Evolutionary conservation across 2,329 filamentous ascomycete species (phyloP).

Genomic region (Arthrobotrys musiformis): DNA sequence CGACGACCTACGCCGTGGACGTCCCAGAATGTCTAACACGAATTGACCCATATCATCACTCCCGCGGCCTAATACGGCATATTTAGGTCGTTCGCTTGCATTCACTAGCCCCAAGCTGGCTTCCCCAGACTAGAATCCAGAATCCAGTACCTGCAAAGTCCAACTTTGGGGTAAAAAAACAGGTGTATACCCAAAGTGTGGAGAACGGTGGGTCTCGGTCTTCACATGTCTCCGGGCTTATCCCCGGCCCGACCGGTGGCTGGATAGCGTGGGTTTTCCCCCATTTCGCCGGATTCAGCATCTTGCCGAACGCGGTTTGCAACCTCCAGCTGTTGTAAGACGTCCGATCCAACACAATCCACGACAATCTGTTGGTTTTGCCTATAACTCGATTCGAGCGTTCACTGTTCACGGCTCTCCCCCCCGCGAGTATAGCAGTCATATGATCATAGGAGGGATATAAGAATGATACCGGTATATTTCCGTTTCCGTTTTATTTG

Average conservation of each 20-base stretch:
- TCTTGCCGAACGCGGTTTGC: slow-evolving; percentile 26
- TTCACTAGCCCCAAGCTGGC: background rate
- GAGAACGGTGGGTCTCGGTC: background rate
- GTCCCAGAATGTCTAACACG: too few species aligned
- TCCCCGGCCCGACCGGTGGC: background rate
- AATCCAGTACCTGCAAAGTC: too few species aligned
- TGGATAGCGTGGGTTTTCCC: background rate
- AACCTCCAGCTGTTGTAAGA: background rate
- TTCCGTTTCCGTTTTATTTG: background rate
- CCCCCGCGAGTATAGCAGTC: too few species aligned
- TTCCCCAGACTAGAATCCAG: too few species aligned
- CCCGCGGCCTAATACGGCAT: slow-evolving; percentile 41
- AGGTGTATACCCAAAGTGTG: too few species aligned
- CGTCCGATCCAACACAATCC: background rate
- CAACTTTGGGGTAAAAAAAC: background rate
- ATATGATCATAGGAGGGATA: background rate
- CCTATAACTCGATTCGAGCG: too few species aligned
- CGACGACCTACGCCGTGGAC: too few species aligned
- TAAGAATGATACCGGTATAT: too few species aligned
- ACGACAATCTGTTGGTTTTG: background rate
- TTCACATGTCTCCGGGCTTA: background rate
- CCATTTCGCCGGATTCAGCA: slow-evolving; percentile 11
- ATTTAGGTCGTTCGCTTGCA: background rate
- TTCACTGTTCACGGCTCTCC: background rate
- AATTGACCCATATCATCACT: too few species aligned